These are phyloP conservation scores for Fulvia fulva DNA, from an alignment of 2,329 filamentous ascomycete species.

Conservation along the genomic window DNA sequence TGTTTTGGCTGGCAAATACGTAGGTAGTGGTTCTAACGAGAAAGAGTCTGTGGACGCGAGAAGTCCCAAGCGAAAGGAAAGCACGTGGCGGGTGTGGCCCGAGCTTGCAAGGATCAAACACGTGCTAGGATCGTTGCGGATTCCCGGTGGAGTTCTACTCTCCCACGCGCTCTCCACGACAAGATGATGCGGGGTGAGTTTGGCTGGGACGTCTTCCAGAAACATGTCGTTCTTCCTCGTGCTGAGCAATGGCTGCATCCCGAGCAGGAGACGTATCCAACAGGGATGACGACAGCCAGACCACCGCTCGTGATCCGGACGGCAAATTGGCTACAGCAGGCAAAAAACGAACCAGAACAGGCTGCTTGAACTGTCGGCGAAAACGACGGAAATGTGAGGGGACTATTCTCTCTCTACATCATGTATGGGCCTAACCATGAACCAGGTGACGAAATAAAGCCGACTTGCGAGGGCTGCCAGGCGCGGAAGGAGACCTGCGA, in stretches of 20 bases:
- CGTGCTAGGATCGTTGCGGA: too few species aligned
- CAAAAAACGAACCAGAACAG: slow-evolving; percentile 32
- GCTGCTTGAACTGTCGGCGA: slow-evolving; percentile 34
- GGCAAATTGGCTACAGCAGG: slow-evolving; percentile 25
- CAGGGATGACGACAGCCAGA: slow-evolving; percentile 5
- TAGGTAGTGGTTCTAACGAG: too few species aligned
- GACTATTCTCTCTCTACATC: neutral
- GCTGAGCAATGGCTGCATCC: slow-evolving; percentile 11
- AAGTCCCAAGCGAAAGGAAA: too few species aligned
- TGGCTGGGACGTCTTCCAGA: neutral
- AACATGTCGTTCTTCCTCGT: neutral
- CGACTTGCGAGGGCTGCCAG: slow-evolving; percentile 31
- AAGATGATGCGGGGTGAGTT: neutral
- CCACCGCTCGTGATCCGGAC: slow-evolving; percentile 2
- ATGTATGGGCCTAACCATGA: neutral
- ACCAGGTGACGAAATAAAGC: slow-evolving; percentile 31
- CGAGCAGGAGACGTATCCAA: slow-evolving; percentile 8
- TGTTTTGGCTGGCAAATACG: too few species aligned
- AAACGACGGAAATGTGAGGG: slow-evolving; percentile 33
- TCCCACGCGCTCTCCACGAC: neutral
- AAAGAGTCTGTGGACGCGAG: too few species aligned
- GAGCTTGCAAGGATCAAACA: too few species aligned
- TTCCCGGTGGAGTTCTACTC: too few species aligned
- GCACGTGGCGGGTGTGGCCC: too few species aligned
- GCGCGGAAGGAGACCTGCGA: slow-evolving; percentile 29